Evolutionary conservation across 805 yeast genomes (phyloP).

Genomic region (Pichia gijzeniarum): DNA sequence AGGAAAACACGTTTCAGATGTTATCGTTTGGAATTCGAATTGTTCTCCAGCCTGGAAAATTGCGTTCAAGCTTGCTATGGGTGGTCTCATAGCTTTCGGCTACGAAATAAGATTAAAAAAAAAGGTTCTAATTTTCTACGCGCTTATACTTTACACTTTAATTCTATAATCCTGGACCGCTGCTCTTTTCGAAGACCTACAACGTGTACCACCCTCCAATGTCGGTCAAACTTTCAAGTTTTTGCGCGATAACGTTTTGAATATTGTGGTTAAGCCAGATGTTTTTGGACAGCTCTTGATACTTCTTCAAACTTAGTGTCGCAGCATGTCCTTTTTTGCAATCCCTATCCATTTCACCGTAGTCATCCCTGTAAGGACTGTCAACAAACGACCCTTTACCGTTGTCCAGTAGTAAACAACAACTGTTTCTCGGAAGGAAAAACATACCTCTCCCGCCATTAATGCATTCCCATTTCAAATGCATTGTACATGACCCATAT

Average conservation of each 20-base stretch:
- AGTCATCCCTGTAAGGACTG: conserved; percentile 79
- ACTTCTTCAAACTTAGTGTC: conserved; percentile 52
- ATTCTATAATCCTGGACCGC: too few relatives aligned
- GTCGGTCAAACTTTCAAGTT: conserved; percentile 71
- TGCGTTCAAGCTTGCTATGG: too few relatives aligned
- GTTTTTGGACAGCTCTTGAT: conserved; percentile 56
- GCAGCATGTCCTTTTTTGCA: conserved; percentile 68
- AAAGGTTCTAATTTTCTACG: too few relatives aligned
- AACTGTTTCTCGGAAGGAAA: conserved; percentile 61
- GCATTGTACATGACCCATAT: conserved; percentile 77
- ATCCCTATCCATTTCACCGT: conserved; percentile 80
- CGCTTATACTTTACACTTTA: too few relatives aligned
- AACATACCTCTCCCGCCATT: conserved; percentile 61
- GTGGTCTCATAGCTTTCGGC: too few relatives aligned
- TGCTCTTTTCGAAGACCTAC: conserved; percentile 27
- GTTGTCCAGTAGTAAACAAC: conserved; percentile 56
- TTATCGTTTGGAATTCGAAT: too few relatives aligned
- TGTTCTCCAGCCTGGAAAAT: too few relatives aligned
- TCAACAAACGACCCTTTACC: conserved; percentile 79
- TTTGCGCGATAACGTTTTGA: conserved; percentile 70
- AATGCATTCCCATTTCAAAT: conserved; percentile 56
- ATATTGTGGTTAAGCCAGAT: conserved; percentile 78
- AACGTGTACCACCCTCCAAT: conserved; percentile 95
- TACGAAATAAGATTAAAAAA: too few relatives aligned
- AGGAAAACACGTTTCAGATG: too few relatives aligned